Evolutionary conservation across 345 rosid genomes (phyloP).

Genomic region (Aquilaria malaccensis): DNA sequence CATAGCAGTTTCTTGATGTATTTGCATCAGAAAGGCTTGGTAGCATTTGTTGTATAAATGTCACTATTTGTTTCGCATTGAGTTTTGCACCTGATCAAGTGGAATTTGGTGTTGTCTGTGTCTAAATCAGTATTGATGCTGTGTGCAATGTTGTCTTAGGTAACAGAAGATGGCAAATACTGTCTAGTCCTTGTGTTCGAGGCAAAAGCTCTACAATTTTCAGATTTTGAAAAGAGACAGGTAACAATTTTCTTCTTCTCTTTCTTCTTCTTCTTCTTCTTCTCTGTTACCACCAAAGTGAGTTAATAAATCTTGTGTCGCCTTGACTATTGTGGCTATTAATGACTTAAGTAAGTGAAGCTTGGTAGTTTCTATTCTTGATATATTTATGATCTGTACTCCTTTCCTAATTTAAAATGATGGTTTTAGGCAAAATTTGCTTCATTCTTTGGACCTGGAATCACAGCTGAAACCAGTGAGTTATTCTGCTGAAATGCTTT

Average conservation of each 20-base stretch:
- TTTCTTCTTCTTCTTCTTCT: neutral
- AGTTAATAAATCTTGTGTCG: too few relatives aligned
- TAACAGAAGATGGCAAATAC: slow-evolving; percentile 73
- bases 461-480: slow-evolving; percentile 84
- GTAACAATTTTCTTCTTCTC: slow-evolving; percentile 19
- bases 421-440: slow-evolving; percentile 70
- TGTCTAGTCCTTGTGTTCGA: slow-evolving; percentile 64
- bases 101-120: neutral
- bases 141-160: slow-evolving; percentile 30
- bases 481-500: slow-evolving; percentile 1
- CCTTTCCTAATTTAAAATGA: neutral
- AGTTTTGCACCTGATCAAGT: neutral
- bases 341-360: neutral
- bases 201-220: slow-evolving; percentile 68
- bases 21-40: too few relatives aligned
- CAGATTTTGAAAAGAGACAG: slow-evolving; percentile 86
- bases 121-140: neutral
- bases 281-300: neutral
- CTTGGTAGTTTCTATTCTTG: neutral
- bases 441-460: slow-evolving; percentile 88
- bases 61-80: neutral
- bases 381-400: neutral
- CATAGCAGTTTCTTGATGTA: too few relatives aligned
- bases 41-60: neutral
- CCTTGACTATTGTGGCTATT: too few relatives aligned